Evolutionary conservation across 805 yeast genomes (phyloP).

Genomic region (Kurtzmaniella cleridarum): DNA sequence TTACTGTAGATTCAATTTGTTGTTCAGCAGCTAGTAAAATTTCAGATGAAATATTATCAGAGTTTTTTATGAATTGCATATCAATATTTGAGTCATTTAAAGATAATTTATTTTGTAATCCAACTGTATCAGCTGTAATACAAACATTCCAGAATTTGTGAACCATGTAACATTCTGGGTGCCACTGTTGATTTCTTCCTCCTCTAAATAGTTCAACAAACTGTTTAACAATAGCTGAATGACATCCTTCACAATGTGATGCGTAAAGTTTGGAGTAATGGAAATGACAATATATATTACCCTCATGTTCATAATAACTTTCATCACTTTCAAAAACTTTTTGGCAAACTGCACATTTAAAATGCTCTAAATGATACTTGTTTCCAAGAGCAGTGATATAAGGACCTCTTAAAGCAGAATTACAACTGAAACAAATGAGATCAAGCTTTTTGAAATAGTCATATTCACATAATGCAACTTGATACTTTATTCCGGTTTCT

Average conservation of each 20-base stretch:
- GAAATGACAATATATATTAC: slow-evolving; percentile 80
- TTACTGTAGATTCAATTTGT: slow-evolving; percentile 51
- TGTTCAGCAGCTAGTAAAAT: slow-evolving; percentile 56
- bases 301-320: slow-evolving; percentile 84
- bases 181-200: slow-evolving; percentile 95
- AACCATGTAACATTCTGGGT: slow-evolving; percentile 98
- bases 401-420: slow-evolving; percentile 81
- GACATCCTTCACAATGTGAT: slow-evolving; percentile 89
- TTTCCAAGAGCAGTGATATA: slow-evolving; percentile 90
- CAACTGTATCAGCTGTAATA: slow-evolving; percentile 56
- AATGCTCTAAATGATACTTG: slow-evolving; percentile 92
- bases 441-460: slow-evolving; percentile 85
- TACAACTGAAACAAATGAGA: slow-evolving; percentile 81
- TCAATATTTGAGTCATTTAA: slow-evolving; percentile 8
- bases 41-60: slow-evolving; percentile 28
- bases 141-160: slow-evolving; percentile 94
- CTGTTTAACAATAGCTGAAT: slow-evolving; percentile 85
- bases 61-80: slow-evolving; percentile 20
- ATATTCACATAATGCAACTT: slow-evolving; percentile 74
- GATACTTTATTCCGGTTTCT: slow-evolving; percentile 12
- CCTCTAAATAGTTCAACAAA: slow-evolving; percentile 90
- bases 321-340: slow-evolving; percentile 86
- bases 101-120: slow-evolving; percentile 25
- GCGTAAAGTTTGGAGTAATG: slow-evolving; percentile 88
- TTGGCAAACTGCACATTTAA: slow-evolving; percentile 83